phyloP scores from a whole-genome alignment of 2,329 filamentous ascomycete genomes.

The Fusarium keratoplasticum region DNA sequence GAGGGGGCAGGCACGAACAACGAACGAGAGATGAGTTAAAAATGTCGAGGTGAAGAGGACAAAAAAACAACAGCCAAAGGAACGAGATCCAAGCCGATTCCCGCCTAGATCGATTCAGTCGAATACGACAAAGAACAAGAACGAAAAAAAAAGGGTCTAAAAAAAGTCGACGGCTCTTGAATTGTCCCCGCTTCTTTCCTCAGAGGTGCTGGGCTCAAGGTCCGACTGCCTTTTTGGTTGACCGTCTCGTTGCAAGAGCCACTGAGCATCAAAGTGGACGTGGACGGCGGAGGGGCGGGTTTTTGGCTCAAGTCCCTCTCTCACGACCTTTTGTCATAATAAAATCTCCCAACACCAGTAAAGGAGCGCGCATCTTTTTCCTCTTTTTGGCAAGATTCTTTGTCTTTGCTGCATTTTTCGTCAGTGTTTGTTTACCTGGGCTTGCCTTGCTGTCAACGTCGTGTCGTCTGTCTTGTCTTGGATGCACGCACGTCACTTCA shows the following conservation, averaged over 20 bases:
- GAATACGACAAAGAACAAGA: neutral
- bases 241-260: conserved; percentile 30
- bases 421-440: neutral
- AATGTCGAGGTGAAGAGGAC: conserved; percentile 16
- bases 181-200: conserved; percentile 30
- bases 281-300: conserved; percentile 31
- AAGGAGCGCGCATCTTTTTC: conserved; percentile 4
- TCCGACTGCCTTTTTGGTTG: conserved; percentile 30
- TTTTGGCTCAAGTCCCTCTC: conserved; percentile 23
- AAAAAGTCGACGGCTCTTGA: neutral
- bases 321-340: conserved; percentile 30
- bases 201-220: neutral
- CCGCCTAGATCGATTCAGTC: conserved; percentile 1
- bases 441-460: neutral
- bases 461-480: conserved; percentile 16
- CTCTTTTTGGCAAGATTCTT: neutral
- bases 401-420: neutral
- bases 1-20: neutral
- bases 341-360: conserved; percentile 8
- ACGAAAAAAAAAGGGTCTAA: neutral
- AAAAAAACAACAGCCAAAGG: conserved; percentile 9
- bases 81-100: conserved; percentile 18
- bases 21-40: conserved; percentile 6
- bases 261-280: conserved; percentile 35
- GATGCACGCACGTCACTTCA: conserved; percentile 36